A percentile compares a stretch with the other conserved stretches of the same genome.
phyloP scores from a whole-genome alignment of 75 land plant genomes.

The Pinus albicaulis region DNA sequence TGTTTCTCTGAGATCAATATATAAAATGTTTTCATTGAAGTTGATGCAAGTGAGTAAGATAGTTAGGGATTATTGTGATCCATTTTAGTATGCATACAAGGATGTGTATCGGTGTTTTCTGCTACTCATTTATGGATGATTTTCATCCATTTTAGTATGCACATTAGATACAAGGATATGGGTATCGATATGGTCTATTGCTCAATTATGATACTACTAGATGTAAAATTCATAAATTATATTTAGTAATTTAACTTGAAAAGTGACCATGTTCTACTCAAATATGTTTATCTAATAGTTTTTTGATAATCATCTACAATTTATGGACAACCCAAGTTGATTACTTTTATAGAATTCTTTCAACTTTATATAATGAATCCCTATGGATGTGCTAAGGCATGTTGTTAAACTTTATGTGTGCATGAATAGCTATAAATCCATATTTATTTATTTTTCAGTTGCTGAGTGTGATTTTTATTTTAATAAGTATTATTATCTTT shows the following conservation, averaged over 20 bases:
- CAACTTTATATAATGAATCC: slow-evolving; percentile 67
- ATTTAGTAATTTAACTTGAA: neutral
- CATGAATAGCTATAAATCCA: neutral
- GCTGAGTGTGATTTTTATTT: neutral
- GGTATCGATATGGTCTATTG: neutral
- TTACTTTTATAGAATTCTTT: slow-evolving; percentile 75
- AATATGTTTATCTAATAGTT: slow-evolving; percentile 44
- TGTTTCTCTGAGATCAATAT: neutral
- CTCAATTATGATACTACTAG: neutral
- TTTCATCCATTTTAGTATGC: no score
- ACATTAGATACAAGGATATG: no score
- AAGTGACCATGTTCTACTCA: neutral
- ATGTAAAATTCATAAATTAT: neutral
- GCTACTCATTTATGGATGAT: no score
- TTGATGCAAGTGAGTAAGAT: neutral
- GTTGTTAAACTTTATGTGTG: neutral
- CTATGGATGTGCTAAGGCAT: slow-evolving; percentile 82
- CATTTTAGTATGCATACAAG: neutral
- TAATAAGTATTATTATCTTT: neutral
- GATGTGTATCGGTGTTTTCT: neutral
- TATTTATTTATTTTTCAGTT: neutral
- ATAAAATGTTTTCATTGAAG: neutral
- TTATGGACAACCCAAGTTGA: slow-evolving; percentile 84
- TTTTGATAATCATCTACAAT: slow-evolving; percentile 92
- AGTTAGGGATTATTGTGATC: neutral